A percentile compares a stretch with the other conserved stretches of the same genome.
Evolutionary conservation across 805 yeast species (phyloP).

Genomic region (Hanseniaspora nectarophila): DNA sequence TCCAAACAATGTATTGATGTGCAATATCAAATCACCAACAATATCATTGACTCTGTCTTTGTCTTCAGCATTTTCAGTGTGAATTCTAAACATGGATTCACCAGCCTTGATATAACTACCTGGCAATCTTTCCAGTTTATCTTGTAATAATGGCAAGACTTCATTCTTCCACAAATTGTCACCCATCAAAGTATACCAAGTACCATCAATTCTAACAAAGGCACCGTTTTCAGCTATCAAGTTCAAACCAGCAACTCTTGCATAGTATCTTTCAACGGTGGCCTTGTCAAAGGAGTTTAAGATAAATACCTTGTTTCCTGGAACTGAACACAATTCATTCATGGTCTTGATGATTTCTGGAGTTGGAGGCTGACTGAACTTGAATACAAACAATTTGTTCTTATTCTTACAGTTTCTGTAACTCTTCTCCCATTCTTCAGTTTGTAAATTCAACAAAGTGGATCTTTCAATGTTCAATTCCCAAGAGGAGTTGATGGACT

Average conservation of each 20-base stretch:
- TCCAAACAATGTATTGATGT: conserved; percentile 63
- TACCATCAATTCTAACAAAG: conserved; percentile 44
- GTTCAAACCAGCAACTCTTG: conserved; percentile 59
- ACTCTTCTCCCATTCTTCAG: conserved; percentile 22
- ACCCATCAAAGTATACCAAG: conserved; percentile 55
- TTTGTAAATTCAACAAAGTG: conserved; percentile 27
- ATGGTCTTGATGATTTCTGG: conserved; percentile 48
- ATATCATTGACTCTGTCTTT: conserved; percentile 52
- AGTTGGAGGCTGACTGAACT: conserved; percentile 45
- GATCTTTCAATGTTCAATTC: conserved; percentile 35
- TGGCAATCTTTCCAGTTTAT: conserved; percentile 59
- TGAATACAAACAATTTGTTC: conserved; percentile 38
- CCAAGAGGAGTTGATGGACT: conserved; percentile 43
- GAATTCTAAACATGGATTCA: conserved; percentile 65
- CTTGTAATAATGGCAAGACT: conserved; percentile 27
- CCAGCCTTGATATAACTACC: conserved; percentile 62
- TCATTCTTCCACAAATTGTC: conserved; percentile 35
- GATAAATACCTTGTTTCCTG: conserved; percentile 56
- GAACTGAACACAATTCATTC: conserved; percentile 45
- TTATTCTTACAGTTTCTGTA: conserved; percentile 22
- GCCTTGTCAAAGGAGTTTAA: conserved; percentile 52
- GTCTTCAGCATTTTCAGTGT: conserved; percentile 56
- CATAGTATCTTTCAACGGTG: conserved; percentile 56
- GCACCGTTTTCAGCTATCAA: conserved; percentile 88
- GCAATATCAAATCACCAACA: conserved; percentile 76